Evolutionary conservation across 2,329 filamentous ascomycete genomes (phyloP).

Genomic region (Penicillium sp.): DNA sequence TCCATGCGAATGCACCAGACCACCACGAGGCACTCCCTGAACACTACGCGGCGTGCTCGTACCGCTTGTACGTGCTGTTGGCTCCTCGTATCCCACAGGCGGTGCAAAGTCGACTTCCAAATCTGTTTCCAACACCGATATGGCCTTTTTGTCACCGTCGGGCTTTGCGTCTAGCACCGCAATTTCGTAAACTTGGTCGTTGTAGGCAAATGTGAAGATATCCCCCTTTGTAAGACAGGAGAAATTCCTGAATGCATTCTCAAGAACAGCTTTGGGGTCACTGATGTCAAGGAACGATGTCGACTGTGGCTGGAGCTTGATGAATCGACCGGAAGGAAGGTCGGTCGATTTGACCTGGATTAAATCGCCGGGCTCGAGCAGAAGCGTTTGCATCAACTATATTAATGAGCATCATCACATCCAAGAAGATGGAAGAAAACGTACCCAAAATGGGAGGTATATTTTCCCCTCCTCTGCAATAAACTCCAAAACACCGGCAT

Average conservation of each 20-base stretch:
- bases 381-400: slow-evolving; percentile 89
- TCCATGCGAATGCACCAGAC: slow-evolving; percentile 75
- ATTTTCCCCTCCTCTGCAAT: slow-evolving; percentile 95
- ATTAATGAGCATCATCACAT: slow-evolving; percentile 16
- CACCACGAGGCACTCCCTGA: slow-evolving; percentile 61
- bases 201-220: slow-evolving; percentile 94
- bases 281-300: slow-evolving; percentile 93
- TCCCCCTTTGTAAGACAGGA: slow-evolving; percentile 90
- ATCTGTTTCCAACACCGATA: slow-evolving; percentile 95
- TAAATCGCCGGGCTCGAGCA: slow-evolving; percentile 86
- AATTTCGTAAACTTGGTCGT: slow-evolving; percentile 89
- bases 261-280: slow-evolving; percentile 93
- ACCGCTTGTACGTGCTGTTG: slow-evolving; percentile 66
- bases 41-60: slow-evolving; percentile 77
- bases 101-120: slow-evolving; percentile 93
- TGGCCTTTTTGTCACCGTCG: slow-evolving; percentile 70
- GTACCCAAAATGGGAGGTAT: slow-evolving; percentile 91
- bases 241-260: slow-evolving; percentile 95
- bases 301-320: slow-evolving; percentile 95
- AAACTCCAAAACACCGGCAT: slow-evolving; percentile 94
- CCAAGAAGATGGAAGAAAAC: slow-evolving; percentile 18
- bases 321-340: slow-evolving; percentile 80
- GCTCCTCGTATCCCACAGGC: slow-evolving; percentile 90
- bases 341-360: slow-evolving; percentile 94
- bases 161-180: slow-evolving; percentile 93